phyloP scores from a whole-genome alignment of 495 filamentous ascomycete species.

The Lindgomyces ingoldianus region DNA sequence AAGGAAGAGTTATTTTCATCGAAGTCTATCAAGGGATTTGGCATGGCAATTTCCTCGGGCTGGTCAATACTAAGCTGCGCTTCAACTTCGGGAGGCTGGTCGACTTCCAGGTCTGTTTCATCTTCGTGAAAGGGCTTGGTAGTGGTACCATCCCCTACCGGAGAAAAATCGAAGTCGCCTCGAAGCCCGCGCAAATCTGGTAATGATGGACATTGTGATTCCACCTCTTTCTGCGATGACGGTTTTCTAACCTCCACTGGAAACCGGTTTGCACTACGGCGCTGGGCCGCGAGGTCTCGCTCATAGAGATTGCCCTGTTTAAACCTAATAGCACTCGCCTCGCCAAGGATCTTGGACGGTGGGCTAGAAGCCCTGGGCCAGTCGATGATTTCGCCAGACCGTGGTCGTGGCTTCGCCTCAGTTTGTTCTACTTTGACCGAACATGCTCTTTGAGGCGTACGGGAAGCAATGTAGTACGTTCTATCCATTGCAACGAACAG shows the following conservation, averaged over 20 bases:
- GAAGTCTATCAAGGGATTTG: no score
- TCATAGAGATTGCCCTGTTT: neutral
- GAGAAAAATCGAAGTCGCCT: no score
- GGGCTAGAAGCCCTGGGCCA: conserved; percentile 9
- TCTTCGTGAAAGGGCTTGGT: no score
- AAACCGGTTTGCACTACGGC: neutral
- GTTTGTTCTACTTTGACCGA: neutral
- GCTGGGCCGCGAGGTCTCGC: neutral
- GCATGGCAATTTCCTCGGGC: no score
- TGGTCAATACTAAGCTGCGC: no score
- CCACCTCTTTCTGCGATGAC: no score
- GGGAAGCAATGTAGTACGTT: neutral
- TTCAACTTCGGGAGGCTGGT: no score
- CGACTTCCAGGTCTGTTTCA: no score
- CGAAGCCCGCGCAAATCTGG: no score
- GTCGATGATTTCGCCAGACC: conserved; percentile 25
- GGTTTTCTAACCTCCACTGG: neutral
- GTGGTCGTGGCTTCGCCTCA: conserved; percentile 13
- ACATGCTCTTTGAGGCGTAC: neutral
- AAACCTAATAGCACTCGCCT: neutral
- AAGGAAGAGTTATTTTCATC: no score
- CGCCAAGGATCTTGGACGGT: neutral
- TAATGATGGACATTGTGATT: no score
- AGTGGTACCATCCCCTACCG: no score
- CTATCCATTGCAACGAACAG: neutral